Evolutionary conservation across 108 stramenopile species (phyloP).

Genomic region (Pseudonitzschia multistriata): DNA sequence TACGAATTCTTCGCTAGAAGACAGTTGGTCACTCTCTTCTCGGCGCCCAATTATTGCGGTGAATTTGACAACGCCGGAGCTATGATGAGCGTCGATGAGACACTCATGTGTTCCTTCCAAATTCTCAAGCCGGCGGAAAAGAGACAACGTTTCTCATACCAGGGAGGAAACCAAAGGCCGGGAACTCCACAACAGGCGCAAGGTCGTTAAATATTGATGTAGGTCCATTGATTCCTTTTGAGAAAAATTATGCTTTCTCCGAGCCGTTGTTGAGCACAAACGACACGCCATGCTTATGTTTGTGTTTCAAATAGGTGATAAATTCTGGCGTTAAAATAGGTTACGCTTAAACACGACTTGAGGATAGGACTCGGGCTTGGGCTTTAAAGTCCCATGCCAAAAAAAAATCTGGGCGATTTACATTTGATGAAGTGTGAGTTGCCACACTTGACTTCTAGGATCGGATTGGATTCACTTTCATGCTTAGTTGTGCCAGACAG

Average conservation of each 20-base stretch:
- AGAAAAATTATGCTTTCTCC: too few species aligned
- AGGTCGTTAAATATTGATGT: slow-evolving; percentile 1
- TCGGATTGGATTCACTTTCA: too few species aligned
- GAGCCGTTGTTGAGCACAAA: too few species aligned
- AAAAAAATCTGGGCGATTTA: too few species aligned
- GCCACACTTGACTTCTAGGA: too few species aligned
- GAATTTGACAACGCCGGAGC: slow-evolving; percentile 99
- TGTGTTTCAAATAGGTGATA: slow-evolving; percentile 2
- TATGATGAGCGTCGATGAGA: slow-evolving; percentile 99
- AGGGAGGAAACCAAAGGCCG: slow-evolving; percentile 53
- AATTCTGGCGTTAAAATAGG: neutral
- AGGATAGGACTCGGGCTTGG: neutral
- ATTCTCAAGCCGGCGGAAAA: slow-evolving; percentile 99
- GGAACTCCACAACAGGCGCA: slow-evolving; percentile 22
- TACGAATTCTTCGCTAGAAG: slow-evolving; percentile 99
- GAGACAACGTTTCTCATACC: slow-evolving; percentile 92
- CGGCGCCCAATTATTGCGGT: slow-evolving; percentile 98
- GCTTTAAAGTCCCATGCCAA: too few species aligned
- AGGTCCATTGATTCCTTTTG: neutral
- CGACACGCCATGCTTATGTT: neutral
- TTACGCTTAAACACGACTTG: neutral
- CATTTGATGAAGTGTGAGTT: too few species aligned
- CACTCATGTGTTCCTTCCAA: slow-evolving; percentile 99
- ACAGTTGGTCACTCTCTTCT: slow-evolving; percentile 98
- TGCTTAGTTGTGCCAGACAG: too few species aligned